Evolutionary conservation across 495 filamentous ascomycete species (phyloP).

Genomic region (Extremus antarcticus): DNA sequence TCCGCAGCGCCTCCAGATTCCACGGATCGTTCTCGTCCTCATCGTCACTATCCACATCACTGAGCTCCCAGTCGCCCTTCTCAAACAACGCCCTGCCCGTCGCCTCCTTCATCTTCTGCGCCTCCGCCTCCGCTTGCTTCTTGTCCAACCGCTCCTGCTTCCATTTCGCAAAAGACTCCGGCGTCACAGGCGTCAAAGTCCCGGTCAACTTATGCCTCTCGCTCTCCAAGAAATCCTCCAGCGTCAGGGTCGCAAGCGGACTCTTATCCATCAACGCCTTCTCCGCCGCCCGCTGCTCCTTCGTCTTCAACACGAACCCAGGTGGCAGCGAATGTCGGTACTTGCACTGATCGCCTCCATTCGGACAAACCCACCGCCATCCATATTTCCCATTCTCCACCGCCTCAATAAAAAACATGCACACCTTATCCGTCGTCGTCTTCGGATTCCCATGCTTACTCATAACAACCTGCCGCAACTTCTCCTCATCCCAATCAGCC

Average conservation of each 20-base stretch:
- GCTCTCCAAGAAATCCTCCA: constrained; percentile 94
- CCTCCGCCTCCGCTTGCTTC: constrained; percentile 85
- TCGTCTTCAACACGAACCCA: constrained; percentile 96
- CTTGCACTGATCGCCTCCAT: constrained; percentile 96
- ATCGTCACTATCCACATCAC: constrained; percentile 52
- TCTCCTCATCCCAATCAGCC: constrained; percentile 95
- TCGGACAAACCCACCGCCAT: constrained; percentile 98
- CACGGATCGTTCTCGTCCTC: constrained; percentile 52
- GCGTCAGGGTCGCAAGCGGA: constrained; percentile 81
- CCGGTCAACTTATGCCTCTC: constrained; percentile 90
- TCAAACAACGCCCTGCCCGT: constrained; percentile 94
- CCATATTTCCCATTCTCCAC: constrained; percentile 98
- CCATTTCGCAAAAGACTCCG: constrained; percentile 87
- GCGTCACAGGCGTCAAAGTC: constrained; percentile 80
- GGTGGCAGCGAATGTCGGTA: constrained; percentile 92
- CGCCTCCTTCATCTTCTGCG: constrained; percentile 79
- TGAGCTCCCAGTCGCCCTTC: constrained; percentile 78
- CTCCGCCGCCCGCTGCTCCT: constrained; percentile 90
- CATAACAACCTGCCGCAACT: constrained; percentile 76
- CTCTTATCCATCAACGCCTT: constrained; percentile 97
- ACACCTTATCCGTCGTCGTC: constrained; percentile 95
- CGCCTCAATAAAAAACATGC: constrained; percentile 96
- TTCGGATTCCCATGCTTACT: constrained; percentile 96
- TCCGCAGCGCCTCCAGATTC: constrained; percentile 61
- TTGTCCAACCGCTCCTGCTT: constrained; percentile 90